Percentiles rank a stretch among this genome's conserved stretches.
These are phyloP conservation scores for Oryza punctata DNA, from an alignment of 176 grass and related monocot genomes.

Conservation along the genomic window DNA sequence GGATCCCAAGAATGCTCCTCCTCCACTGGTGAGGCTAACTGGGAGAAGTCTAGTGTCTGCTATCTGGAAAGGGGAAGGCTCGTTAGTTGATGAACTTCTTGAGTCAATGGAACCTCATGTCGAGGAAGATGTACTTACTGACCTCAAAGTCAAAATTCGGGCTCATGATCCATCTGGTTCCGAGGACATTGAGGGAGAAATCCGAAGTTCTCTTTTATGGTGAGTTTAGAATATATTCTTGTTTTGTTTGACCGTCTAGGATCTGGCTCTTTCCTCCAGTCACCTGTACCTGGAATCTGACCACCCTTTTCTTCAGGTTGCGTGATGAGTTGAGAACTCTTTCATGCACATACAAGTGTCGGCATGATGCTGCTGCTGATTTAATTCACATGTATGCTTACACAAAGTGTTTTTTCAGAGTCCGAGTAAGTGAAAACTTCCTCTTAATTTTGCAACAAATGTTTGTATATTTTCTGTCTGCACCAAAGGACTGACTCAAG, in stretches of 20 bases:
- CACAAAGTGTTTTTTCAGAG: conserved; percentile 92
- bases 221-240: conserved; percentile 39
- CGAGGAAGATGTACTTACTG: conserved; percentile 65
- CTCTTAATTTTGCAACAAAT: conserved; percentile 18
- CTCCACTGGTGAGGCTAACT: conserved; percentile 78
- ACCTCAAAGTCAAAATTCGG: conserved; percentile 78
- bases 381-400: conserved; percentile 99
- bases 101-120: conserved; percentile 86
- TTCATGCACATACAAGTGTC: conserved; percentile 85
- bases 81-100: conserved; percentile 77
- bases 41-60: conserved; percentile 67
- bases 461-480: conserved; percentile 31
- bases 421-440: conserved; percentile 57
- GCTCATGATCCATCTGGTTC: conserved; percentile 74
- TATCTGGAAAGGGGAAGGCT: conserved; percentile 91
- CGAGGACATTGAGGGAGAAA: conserved; percentile 63
- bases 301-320: conserved; percentile 56
- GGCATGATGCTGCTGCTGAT: conserved; percentile 96
- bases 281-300: conserved; percentile 9
- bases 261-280: neutral
- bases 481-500: conserved; percentile 36
- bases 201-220: conserved; percentile 83
- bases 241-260: conserved; percentile 16
- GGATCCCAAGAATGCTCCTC: conserved; percentile 85
- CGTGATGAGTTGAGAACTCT: conserved; percentile 87